A percentile compares a stretch with the other conserved stretches of the same genome.
These are phyloP conservation scores for Umbellularia californica DNA, from an alignment of 164 flowering plant genomes.

Conservation along the genomic window DNA sequence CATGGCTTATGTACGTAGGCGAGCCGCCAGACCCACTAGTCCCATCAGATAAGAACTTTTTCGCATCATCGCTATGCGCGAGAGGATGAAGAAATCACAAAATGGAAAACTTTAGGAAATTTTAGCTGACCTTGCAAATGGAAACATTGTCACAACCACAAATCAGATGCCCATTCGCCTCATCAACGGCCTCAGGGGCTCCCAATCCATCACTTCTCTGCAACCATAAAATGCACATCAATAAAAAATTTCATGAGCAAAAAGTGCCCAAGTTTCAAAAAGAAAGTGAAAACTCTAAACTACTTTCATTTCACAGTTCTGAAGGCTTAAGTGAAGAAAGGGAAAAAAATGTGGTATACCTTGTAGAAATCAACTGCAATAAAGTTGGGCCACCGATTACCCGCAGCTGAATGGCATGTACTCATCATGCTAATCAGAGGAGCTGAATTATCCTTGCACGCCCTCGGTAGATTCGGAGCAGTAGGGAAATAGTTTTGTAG, in stretches of 20 bases:
- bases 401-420: slow-evolving; percentile 65
- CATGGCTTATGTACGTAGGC: too few relatives aligned
- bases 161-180: slow-evolving; percentile 69
- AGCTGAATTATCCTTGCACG: slow-evolving; percentile 77
- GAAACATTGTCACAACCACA: slow-evolving; percentile 71
- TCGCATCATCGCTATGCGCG: too few relatives aligned
- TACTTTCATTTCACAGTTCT: background rate
- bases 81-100: background rate
- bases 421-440: slow-evolving; percentile 53
- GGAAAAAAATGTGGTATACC: slow-evolving; percentile 32
- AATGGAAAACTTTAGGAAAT: background rate
- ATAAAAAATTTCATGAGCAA: background rate
- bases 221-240: slow-evolving; percentile 8
- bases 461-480: slow-evolving; percentile 31
- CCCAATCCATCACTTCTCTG: slow-evolving; percentile 97
- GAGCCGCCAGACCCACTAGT: too few relatives aligned
- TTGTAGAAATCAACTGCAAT: slow-evolving; percentile 82
- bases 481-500: slow-evolving; percentile 62
- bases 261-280: background rate
- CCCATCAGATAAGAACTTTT: too few relatives aligned
- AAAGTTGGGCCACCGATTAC: slow-evolving; percentile 88
- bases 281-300: background rate
- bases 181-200: slow-evolving; percentile 66
- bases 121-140: slow-evolving; percentile 58
- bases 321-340: too few relatives aligned